Conservation (phyloP, 148 eudicot species). For the Rhododendron kiyosumense region DNA sequence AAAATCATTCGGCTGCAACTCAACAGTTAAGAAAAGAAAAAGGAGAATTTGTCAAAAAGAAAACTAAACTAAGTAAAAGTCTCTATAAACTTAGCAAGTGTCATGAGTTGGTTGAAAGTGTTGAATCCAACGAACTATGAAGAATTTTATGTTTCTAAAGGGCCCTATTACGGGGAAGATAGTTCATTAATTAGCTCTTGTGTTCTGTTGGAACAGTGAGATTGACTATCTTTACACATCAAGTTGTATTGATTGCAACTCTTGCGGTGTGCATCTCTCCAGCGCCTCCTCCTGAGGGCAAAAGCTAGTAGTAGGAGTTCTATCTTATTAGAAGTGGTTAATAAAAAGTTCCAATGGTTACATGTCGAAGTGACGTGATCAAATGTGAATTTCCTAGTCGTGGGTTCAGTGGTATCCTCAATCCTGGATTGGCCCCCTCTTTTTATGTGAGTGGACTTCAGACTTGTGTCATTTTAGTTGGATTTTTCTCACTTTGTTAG, state of each 20-base stretch:
- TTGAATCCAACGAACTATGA: not conserved
- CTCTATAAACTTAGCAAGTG: too few relatives aligned
- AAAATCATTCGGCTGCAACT: constrained; percentile 26
- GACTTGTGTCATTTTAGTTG: not conserved
- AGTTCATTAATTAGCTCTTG: not conserved
- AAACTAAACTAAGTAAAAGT: not conserved
- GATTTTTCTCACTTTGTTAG: not conserved
- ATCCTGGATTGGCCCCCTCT: not conserved
- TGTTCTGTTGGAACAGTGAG: not conserved
- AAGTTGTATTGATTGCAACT: not conserved
- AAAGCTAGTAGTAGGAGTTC: not conserved
- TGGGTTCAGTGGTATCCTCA: not conserved
- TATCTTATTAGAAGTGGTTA: too few relatives aligned
- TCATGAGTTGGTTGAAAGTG: too few relatives aligned
- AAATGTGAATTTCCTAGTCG: not conserved
- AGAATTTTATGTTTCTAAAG: not conserved
- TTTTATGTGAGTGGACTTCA: not conserved
- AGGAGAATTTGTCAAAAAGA: not conserved
- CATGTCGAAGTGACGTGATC: not conserved
- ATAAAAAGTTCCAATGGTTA: not conserved
- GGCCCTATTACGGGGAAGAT: not conserved
- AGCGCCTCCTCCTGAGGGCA: not conserved
- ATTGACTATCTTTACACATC: not conserved
- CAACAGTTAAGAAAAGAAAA: not conserved
- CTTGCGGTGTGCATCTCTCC: not conserved